phyloP scores from a whole-genome alignment of 805 yeast species.

The Tetrapisispora arboricola region DNA sequence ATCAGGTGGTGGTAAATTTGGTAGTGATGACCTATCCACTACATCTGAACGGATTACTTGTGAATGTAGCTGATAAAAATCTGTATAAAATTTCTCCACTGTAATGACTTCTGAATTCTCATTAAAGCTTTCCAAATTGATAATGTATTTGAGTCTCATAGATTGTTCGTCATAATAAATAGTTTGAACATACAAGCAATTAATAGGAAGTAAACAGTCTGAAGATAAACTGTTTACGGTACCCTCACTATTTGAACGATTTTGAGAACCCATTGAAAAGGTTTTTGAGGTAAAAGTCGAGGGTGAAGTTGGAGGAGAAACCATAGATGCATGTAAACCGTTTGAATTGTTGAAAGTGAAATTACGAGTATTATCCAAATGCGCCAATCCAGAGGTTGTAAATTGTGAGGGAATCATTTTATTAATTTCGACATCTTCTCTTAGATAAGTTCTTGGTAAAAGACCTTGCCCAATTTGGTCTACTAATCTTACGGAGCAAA shows the following conservation, averaged over 20 bases:
- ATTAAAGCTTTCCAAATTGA: slow-evolving; percentile 7
- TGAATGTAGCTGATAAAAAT: slow-evolving; percentile 17
- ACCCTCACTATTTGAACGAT: slow-evolving; percentile 4
- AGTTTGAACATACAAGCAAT: slow-evolving; percentile 1
- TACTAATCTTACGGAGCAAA: slow-evolving; percentile 9
- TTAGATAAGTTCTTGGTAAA: slow-evolving; percentile 7
- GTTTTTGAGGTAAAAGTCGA: slow-evolving; percentile 11
- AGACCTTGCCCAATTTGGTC: slow-evolving; percentile 11
- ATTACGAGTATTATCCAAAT: not conserved
- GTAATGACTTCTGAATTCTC: slow-evolving; percentile 5
- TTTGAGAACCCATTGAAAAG: slow-evolving; percentile 9
- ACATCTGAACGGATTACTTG: slow-evolving; percentile 2
- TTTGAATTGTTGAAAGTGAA: not conserved
- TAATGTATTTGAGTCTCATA: slow-evolving; percentile 12
- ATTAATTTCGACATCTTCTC: slow-evolving; percentile 8
- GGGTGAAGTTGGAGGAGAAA: slow-evolving; percentile 18
- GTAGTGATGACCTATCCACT: slow-evolving; percentile 1
- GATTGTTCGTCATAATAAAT: slow-evolving; percentile 6
- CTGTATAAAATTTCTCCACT: slow-evolving; percentile 13
- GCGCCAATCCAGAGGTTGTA: not conserved
- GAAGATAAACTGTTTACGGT: not conserved
- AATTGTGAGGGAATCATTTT: not conserved
- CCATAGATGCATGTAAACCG: not conserved
- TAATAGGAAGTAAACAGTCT: not conserved
- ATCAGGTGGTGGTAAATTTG: slow-evolving; percentile 10